Evolutionary conservation across 306 rosid species (phyloP), one percentile per base, ranked within the genome.

Genomic region (Fragaria iinumae): DNA sequence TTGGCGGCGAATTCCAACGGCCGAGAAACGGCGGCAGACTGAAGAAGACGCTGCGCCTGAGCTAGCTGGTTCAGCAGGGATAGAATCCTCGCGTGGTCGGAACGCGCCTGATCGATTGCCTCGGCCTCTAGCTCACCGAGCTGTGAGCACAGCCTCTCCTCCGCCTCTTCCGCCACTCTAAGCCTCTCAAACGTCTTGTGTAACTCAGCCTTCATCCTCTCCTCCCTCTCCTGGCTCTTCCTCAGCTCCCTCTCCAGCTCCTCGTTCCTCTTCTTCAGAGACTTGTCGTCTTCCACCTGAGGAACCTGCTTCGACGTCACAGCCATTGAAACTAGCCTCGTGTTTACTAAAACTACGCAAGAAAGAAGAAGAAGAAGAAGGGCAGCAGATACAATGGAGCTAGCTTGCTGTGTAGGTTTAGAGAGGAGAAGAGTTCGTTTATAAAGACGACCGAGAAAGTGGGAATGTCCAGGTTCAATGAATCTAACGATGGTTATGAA

Each of bases 91-190:
- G 85, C 86, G 76, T 86, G 88, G 57, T 92, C 82, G 8, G 84
- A 86, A 73, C 96, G 96, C 67, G 97, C 98, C 75, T 90, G 83
- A 18, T 84, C 18, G 2, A 95, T 83, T 0, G 97, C 83, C 83
- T 95, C 97, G 0, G 97, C 97, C 47, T 95, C 98, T 0, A 95
- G 84, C 69, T 95, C 98, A 0, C 97, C 97, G 34, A 95, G 90
- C 89, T 95, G 98, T 0, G 88, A 89, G 74, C 97, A 95, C 52
- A 95, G 96, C 50, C 92, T 86, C 93, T 95, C 98, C 79, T 95
- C 98, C 0, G 90, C 98, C 5, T 92, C 98, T 78, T 95, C 98
- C 10, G 96, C 92, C 45, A 95, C 85, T 43, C 89, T 85, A 29
- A 95, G 88, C 85, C 96, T 87, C 75, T 90, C 86, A 57, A 84